A percentile compares a stretch with the other conserved stretches of the same genome.
phyloP scores from a whole-genome alignment of 2,329 filamentous ascomycete genomes.

The Fusarium compactum region DNA sequence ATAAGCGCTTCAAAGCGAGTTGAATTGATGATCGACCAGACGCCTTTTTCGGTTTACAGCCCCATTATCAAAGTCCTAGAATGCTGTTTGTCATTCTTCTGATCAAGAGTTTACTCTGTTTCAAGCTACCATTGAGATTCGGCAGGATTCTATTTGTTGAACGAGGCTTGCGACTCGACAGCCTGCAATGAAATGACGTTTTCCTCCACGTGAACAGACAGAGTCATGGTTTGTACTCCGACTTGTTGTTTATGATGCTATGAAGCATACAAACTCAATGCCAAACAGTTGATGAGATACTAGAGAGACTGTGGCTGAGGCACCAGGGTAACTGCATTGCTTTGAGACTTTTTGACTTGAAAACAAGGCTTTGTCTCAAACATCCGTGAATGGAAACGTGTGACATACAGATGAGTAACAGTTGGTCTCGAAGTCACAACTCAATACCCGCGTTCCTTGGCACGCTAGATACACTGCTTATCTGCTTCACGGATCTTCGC shows the following conservation, averaged over 20 bases:
- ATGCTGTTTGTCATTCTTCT: conserved; percentile 11
- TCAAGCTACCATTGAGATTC: background rate
- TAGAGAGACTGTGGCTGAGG: background rate
- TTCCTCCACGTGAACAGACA: background rate
- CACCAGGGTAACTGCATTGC: background rate
- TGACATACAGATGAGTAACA: conserved; percentile 2
- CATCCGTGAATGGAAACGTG: conserved; percentile 8
- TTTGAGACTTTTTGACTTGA: background rate
- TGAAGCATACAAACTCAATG: background rate
- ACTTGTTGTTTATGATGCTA: background rate
- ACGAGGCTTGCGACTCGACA: conserved; percentile 20
- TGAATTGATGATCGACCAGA: conserved; percentile 5
- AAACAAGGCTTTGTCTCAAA: conserved; percentile 6
- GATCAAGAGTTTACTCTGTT: background rate
- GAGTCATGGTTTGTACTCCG: background rate
- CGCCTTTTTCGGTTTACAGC: conserved; percentile 24
- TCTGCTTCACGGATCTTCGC: conserved; percentile 30
- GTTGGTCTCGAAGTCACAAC: conserved; percentile 14
- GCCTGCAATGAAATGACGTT: conserved; percentile 11
- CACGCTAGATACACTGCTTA: conserved; percentile 35
- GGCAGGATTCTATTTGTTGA: background rate
- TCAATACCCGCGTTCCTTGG: conserved; percentile 27
- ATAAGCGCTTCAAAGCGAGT: conserved; percentile 17
- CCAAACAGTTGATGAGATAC: background rate
- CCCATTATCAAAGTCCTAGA: conserved; percentile 32